Evolutionary conservation across 305 asterid species (phyloP), one percentile per base, ranked within the genome.

Genomic region (Solanum aculeatissimum): DNA sequence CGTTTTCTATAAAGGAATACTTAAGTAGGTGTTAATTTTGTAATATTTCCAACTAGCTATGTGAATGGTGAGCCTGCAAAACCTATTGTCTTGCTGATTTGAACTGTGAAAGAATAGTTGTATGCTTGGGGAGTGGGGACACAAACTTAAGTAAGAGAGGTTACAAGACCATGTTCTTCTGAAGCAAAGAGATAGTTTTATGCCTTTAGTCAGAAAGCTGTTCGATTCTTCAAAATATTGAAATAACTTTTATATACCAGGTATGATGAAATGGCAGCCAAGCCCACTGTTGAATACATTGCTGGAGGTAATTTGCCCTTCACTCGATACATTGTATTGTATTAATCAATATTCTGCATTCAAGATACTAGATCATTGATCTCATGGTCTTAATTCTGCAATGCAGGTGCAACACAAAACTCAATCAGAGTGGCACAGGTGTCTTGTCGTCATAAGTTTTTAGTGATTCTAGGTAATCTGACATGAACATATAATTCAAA

Each of bases 211-310:
- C 6, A 45, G 14, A 23, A 74, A 45, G 35, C 10, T 58, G 66
- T 35, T 35, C 1, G 40, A 35, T 35, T 35, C 40, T 77, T 27
- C 65, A 77, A 77, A 49, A 54, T 51, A 45, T 27, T 77, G 65
- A 77, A 51, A 1, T 21, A 27, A 16, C 27, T 49, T 45, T 51
- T 29, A 51, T 77, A 2, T 27, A 16, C 27, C 53, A 95, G 99
- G 99, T 97, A 97, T 84, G 98, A 93, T 14, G 99, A 97, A 86
- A 84, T 97, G 95, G 62, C 95, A 62, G 88, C 98, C 42, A 97
- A 95, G 84, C 88, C 81, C 88, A 89, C 51, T 15, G 98, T 94
- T 86, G 98, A 95, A 43, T 95, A 88, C 89, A 95, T 93, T 88
- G 99, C 98, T 79, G 98, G 99, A 94, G 99, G 99, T 97, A 92